Base-by-base conservation (phyloP, 305 asterid genomes). In the Euphrasia arctica region DNA sequence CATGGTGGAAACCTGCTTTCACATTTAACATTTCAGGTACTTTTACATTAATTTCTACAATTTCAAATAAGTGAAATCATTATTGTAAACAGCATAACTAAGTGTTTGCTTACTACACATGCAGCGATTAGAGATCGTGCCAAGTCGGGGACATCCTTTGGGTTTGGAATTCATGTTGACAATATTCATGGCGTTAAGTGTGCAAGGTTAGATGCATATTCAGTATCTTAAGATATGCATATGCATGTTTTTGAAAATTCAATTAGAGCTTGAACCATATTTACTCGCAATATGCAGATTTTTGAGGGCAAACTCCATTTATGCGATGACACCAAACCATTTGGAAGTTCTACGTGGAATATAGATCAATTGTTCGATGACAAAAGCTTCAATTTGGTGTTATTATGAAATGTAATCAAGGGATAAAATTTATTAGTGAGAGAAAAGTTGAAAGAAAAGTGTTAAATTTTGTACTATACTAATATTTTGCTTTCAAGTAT, bases 1-100 rank as follows among this genome's bases (percentile, higher is more conserved):
- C 95, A 28, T 91, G 96, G 95, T 91, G 96, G 96, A 88, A 88
- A 78, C 98, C 95, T 75, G 71, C 95, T 65, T 83, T 91, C 75
- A 86, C 95, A 66, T 68, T 91, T 75, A 91, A 74, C 72, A 32
- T 91, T 57, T 86, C 96, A 80, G 97, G 97, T 88, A 83, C 75
- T 67, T 56, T 28, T 58, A 34, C 60, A 29, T 27, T 59, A 56
- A 3, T 45, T 57, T 64, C 63, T 13, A 5, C 39, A 48, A 5
- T 60, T 3, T n/a, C 31, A 36, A 18, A 18, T 18, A 25, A 36
- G 12, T 14, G 39, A 12, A 3, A 4, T 41, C n/a, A 32, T 32
- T 61, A 42, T 15, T 31, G 7, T 27, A n/a, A 32, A 6, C 0
- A 10, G 51, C 15, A 13, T 65, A 50, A 59, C 59, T 7, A 62